Evolutionary conservation across 495 filamentous ascomycete species (phyloP), one percentile per base, ranked within the genome.

Genomic region (Xylaria intraflava): DNA sequence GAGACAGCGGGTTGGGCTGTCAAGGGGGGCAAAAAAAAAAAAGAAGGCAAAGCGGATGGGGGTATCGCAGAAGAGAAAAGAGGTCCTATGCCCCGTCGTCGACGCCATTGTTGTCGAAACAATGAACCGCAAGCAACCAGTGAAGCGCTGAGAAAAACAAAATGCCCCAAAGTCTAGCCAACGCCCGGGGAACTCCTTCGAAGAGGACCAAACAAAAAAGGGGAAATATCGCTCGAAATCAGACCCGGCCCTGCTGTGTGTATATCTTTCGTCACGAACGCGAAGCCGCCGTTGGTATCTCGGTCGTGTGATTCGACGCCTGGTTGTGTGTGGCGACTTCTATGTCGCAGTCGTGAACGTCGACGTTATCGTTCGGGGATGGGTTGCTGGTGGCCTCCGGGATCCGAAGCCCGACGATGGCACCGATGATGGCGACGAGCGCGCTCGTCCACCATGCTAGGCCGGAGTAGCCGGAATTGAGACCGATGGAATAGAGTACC

Each of bases 371-470:
- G 69, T 69, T 17, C 2, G 44, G 31, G 27, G 38, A 19, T 20
- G 44, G 17, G 27, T 1, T 16, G 26, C 1, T 17, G 19, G 59
- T 50, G 12, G 71, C 66, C 23, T 81, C 78, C 35, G 65, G 68
- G 55, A 83, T 74, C 44, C 71, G 69, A 42, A 80, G 56, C 40
- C 73, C 72, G 57, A 79, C 60, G 27, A 65, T 69, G 16, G 86
- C 89, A 40, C 90, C 93, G 44, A 83, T 64, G 8, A 90, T 58
- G 54, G 89, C 85, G 29, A 96, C 82, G 8, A 89, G 41, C 8
- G 84, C 87, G 60, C 84, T 88, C 46, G 81, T 80, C 94, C 94
- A 97, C 92, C 93, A 98, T 8, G 89, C 83, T 5, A 97, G 72
- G 41, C 90, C 90, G 16, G 89, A 88, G 57, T 86, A 88, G 33